These are phyloP conservation scores for Calonectria honghensis DNA, from an alignment of 2,329 filamentous ascomycete genomes.

Conservation along the genomic window DNA sequence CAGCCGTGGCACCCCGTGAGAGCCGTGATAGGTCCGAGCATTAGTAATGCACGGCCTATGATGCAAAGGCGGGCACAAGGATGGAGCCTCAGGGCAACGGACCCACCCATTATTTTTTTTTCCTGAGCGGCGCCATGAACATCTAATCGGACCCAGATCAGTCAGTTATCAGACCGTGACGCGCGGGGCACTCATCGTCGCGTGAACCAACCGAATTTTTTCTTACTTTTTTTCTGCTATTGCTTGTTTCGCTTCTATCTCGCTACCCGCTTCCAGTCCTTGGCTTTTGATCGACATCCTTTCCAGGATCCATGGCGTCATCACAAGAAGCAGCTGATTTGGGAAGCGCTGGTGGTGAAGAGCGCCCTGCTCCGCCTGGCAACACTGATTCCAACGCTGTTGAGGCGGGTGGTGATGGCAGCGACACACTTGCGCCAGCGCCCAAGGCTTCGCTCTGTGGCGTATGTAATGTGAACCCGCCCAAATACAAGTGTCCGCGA, in stretches of 20 bases:
- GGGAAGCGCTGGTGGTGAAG: not conserved
- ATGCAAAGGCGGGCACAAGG: conserved; percentile 52
- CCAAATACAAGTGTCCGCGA: conserved; percentile 79
- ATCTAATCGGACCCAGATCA: conserved; percentile 15
- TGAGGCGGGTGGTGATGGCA: conserved; percentile 21
- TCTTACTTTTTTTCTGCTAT: conserved; percentile 4
- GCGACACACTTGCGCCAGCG: conserved; percentile 28
- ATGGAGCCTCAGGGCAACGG: conserved; percentile 20
- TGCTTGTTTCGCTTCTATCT: not conserved
- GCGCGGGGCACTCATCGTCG: conserved; percentile 42
- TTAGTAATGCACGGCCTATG: conserved; percentile 60
- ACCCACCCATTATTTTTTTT: conserved; percentile 30
- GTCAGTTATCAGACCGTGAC: conserved; percentile 43
- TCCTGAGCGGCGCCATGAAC: not conserved
- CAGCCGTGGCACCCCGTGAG: conserved; percentile 39
- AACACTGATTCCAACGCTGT: conserved; percentile 11
- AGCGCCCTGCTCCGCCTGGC: conserved; percentile 15
- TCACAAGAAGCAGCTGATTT: conserved; percentile 30
- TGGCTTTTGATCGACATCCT: not conserved
- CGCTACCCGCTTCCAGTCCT: not conserved
- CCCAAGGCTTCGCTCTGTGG: conserved; percentile 63
- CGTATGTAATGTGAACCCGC: conserved; percentile 70
- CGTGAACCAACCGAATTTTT: conserved; percentile 1
- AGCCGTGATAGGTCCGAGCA: conserved; percentile 54
- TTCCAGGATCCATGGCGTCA: conserved; percentile 44